These are phyloP conservation scores for Thinopyrum elongatum DNA, from an alignment of 176 grass and related monocot species.

Conservation along the genomic window DNA sequence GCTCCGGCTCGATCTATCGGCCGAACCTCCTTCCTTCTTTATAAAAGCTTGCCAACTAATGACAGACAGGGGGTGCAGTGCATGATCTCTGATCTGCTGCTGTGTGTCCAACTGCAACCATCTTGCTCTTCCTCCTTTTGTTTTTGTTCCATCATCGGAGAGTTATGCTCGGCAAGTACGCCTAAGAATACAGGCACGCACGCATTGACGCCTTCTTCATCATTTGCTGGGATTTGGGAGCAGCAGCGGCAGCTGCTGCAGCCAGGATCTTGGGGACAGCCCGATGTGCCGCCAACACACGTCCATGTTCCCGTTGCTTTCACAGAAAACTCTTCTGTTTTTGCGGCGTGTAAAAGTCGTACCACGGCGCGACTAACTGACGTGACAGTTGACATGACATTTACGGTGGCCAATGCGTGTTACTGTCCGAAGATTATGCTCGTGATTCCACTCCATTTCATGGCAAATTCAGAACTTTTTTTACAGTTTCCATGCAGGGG, in stretches of 20 bases:
- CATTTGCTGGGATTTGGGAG: neutral
- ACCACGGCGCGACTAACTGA: neutral
- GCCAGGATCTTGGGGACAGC: neutral
- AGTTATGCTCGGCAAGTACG: constrained; percentile 46
- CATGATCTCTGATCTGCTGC: neutral
- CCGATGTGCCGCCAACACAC: neutral
- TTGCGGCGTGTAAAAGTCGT: neutral
- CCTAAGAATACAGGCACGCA: neutral
- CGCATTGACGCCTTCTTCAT: neutral
- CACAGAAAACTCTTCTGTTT: neutral
- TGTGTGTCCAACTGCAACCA: constrained; percentile 8
- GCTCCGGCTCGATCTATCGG: neutral
- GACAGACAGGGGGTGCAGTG: constrained; percentile 16
- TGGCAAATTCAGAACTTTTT: neutral
- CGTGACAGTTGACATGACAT: neutral
- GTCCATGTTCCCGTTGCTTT: constrained; percentile 6
- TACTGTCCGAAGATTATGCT: neutral
- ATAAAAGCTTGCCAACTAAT: constrained; percentile 44
- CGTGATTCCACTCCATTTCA: neutral
- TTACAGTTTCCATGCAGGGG: neutral
- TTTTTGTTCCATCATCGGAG: neutral
- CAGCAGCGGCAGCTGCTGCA: neutral
- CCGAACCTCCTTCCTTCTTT: constrained; percentile 2
- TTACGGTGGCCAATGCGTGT: neutral
- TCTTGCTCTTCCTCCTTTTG: neutral